Conservation (phyloP, 225 moss, liverwort and hornwort genomes). For the Anthoceros angustus region DNA sequence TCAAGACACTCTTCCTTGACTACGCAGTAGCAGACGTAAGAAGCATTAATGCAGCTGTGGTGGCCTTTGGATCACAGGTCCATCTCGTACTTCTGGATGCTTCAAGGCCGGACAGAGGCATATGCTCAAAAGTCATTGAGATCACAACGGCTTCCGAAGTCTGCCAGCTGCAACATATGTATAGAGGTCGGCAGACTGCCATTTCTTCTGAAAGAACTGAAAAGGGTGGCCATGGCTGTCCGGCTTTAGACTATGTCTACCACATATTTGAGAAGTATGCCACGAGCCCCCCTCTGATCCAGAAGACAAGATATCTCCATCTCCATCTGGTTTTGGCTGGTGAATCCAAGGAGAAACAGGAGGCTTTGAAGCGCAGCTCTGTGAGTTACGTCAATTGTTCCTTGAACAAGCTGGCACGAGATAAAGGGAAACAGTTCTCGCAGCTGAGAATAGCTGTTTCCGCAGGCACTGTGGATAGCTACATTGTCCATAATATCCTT, state of each 20-base stretch:
- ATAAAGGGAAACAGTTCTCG: background rate
- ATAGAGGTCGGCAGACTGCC: background rate
- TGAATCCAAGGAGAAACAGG: background rate
- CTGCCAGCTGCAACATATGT: slow-evolving; percentile 21
- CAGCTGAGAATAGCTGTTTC: background rate
- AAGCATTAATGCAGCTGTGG: slow-evolving; percentile 12
- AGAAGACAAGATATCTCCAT: background rate
- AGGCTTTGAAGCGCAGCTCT: background rate
- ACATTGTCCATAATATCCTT: background rate
- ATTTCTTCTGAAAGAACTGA: background rate
- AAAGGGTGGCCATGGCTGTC: slow-evolving; percentile 9
- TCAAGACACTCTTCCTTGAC: slow-evolving; percentile 11
- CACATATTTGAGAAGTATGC: slow-evolving; percentile 42
- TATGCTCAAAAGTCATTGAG: slow-evolving; percentile 21
- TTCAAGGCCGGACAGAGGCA: slow-evolving; percentile 1
- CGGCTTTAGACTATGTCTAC: slow-evolving; percentile 30
- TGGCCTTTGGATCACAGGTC: slow-evolving; percentile 29
- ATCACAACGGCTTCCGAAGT: slow-evolving; percentile 24
- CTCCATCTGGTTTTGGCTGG: background rate
- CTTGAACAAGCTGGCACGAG: background rate
- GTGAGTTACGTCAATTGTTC: background rate
- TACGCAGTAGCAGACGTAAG: background rate
- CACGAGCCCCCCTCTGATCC: slow-evolving; percentile 25
- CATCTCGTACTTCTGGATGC: slow-evolving; percentile 24
- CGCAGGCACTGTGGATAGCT: background rate